Base-by-base conservation (phyloP, 306 rosid genomes). In the Herpetospermum pedunculosum region DNA sequence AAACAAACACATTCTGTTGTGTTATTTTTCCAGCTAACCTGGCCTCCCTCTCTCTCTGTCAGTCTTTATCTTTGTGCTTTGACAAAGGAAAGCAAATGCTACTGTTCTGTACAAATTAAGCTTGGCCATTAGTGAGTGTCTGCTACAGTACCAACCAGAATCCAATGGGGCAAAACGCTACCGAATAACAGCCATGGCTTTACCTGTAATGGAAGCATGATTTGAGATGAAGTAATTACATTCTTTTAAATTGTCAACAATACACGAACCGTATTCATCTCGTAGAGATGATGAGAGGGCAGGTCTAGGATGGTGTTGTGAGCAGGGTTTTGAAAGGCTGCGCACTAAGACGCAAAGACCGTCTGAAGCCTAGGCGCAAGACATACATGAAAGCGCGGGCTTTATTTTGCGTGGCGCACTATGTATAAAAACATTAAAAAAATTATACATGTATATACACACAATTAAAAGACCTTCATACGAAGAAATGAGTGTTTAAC, bases 21-120 rank as follows among this genome's bases (percentile, higher is more conserved):
- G 50, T 23, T 65, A 40, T 65, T 65, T 38, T 65, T n/a, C n/a
- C 72, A 65, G 32, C 72, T 65, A 6, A 64, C 72, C 72, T 64
- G 72, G 49, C 72, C 59, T 49, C 55, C 21, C 49, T 37, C 15
- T 62, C 15, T 62, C 14, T 32, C 1, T 35, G 38, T 8, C 46
- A 35, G 18, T 64, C 71, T 37, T 19, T 65, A 2, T 65, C 50
- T 65, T 40, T 40, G 50, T 65, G 72, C 73, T 69, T 69, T 15
- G 38, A 43, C 53, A 15, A 69, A 1, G 25, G 5, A 43, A 69
- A 43, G 73, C 38, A 69, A 29, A 44, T 43, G 55, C 44, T 43
- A 44, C 14, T 26, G 37, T 43, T 69, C 73, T 6, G 40, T 44
- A 44, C 73, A 69, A 14, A 43, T 69, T 23, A 69, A 69, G 14